phyloP scores from a whole-genome alignment of 192 early-diverging fungal genomes.

The Anaeromyces robustus region DNA sequence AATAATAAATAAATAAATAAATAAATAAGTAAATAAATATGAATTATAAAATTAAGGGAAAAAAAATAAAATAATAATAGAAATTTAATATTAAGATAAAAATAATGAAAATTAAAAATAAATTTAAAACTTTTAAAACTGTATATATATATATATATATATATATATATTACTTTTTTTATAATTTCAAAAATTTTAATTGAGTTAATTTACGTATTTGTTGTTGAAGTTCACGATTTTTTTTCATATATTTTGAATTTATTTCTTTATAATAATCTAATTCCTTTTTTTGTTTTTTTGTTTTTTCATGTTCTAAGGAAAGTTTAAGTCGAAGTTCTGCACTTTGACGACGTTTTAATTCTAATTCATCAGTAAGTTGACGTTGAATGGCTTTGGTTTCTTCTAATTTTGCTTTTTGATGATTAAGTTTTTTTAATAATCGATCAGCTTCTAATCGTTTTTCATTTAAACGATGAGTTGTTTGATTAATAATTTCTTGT shows the following conservation, averaged over 20 bases:
- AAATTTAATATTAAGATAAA: too few relatives aligned
- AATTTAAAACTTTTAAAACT: too few relatives aligned
- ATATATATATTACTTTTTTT: background rate
- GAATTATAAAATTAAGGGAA: too few relatives aligned
- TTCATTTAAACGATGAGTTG: background rate
- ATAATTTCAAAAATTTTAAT: background rate
- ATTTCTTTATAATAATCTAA: background rate
- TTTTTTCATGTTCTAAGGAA: background rate
- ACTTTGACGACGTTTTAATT: background rate
- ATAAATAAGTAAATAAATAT: too few relatives aligned
- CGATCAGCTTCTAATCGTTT: background rate
- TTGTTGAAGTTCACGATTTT: background rate
- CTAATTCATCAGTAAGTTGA: background rate
- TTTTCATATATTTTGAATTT: background rate
- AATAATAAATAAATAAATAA: too few relatives aligned
- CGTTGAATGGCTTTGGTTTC: background rate
- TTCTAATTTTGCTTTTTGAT: background rate
- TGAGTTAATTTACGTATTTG: background rate
- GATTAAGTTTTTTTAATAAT: background rate
- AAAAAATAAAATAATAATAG: too few relatives aligned
- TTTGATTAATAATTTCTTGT: background rate
- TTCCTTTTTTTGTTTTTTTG: background rate
- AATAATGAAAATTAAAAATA: too few relatives aligned
- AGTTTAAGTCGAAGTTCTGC: background rate
- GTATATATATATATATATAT: too few relatives aligned